Evolutionary conservation across 306 rosid genomes (phyloP), one percentile per base, ranked within the genome.

Genomic region (Fragaria nilgerrensis): DNA sequence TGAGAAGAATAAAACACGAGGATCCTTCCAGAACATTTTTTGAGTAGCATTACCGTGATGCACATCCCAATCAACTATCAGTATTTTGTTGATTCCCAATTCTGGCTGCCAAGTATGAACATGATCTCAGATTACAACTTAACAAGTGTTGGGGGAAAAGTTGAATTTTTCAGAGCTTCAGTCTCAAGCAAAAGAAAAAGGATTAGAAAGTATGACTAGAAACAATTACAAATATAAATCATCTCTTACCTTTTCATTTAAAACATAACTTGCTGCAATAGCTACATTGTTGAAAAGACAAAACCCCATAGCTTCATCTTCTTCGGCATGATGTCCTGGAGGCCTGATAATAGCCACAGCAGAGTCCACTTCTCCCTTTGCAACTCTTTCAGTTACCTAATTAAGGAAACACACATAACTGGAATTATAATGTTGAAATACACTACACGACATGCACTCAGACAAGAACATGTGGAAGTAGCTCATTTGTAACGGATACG

Each of bases 31-130:
- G 77, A 95, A 95, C 94, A 83, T 86, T 82, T 95, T 95, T 81
- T 92, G 99, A 19, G 99, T 95, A 65, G 92, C 99, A 80, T 95
- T 95, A 70, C 99, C 99, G 75, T 95, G 99, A 87, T 95, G 99
- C 14, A 95, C 93, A 45, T 95, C 99, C 99, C 99, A 95, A 83
- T 95, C 99, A 82, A 95, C 99, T 22, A 95, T 88, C 79, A 95
- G 80, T 70, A 95, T 86, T 74, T 88, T 91, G 62, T 89, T 88
- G 23, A 92, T 81, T 5, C 92, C 96, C 82, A 90, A 61, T 70
- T 92, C 96, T 59, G 90, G 96, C 99, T 95, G 97, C 83, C 78
- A 77, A 76, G 47, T 25, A 85, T 34, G 66, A 49, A 71, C 34
- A 72, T 43, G 70, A 56, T 12, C 34, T 77, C 25, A 77, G 87